phyloP scores from a whole-genome alignment of 805 yeast genomes.

The Yamadazyma olivae region DNA sequence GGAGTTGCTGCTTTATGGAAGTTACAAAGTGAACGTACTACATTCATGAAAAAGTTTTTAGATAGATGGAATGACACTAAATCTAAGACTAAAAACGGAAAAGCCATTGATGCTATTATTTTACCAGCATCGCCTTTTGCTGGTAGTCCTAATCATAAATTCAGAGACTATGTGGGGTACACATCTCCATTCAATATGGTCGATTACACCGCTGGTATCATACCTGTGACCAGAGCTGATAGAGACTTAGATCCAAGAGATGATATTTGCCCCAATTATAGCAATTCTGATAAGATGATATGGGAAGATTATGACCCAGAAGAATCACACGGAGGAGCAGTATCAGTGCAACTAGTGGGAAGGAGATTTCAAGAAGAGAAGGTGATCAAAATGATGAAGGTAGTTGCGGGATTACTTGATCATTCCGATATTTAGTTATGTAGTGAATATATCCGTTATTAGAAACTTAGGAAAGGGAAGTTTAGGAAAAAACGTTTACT shows the following conservation, averaged over 20 bases:
- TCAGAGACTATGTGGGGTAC: conserved; percentile 55
- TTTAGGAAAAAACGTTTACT: neutral
- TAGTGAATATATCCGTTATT: too few species aligned
- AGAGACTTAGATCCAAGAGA: conserved; percentile 34
- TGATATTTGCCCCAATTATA: conserved; percentile 36
- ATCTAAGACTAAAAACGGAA: conserved; percentile 47
- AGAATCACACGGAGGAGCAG: conserved; percentile 50
- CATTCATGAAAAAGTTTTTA: conserved; percentile 52
- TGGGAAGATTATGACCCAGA: conserved; percentile 47
- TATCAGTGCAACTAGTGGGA: conserved; percentile 50
- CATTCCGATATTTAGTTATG: conserved; percentile 5
- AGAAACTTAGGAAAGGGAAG: neutral
- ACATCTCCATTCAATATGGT: conserved; percentile 70
- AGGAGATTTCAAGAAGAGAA: conserved; percentile 58
- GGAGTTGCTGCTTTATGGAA: conserved; percentile 42
- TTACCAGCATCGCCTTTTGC: conserved; percentile 67
- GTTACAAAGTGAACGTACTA: conserved; percentile 51
- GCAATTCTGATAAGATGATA: conserved; percentile 46
- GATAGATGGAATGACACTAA: conserved; percentile 53
- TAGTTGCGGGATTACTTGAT: conserved; percentile 15
- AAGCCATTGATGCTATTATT: conserved; percentile 46
- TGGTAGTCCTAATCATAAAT: conserved; percentile 63
- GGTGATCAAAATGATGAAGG: conserved; percentile 45
- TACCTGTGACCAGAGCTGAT: conserved; percentile 54
- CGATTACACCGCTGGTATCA: conserved; percentile 65